Evolutionary conservation across 1,284 basidiomycete genomes (phyloP).

Genomic region (Agroathelia rolfsii): DNA sequence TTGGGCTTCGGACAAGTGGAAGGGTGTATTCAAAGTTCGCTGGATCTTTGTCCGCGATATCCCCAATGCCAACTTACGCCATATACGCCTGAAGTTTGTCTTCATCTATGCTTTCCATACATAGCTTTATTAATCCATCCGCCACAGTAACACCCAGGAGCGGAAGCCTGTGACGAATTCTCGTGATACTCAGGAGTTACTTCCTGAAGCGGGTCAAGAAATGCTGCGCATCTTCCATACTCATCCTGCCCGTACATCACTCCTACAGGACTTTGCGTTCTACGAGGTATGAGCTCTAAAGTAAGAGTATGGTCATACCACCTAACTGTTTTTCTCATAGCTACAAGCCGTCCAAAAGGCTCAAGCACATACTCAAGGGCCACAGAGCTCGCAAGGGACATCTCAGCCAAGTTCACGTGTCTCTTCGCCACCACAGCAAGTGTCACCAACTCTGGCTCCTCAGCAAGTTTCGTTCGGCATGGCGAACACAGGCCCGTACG

Average conservation of each 20-base stretch:
- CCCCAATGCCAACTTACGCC: slow-evolving; percentile 75
- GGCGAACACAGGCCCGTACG: slow-evolving; percentile 39
- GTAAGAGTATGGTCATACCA: slow-evolving; percentile 2
- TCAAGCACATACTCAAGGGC: slow-evolving; percentile 36
- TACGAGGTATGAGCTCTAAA: slow-evolving; percentile 61
- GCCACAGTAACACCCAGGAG: slow-evolving; percentile 85
- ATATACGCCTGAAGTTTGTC: slow-evolving; percentile 73
- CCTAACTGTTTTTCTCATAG: slow-evolving; percentile 27
- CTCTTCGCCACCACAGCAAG: too few relatives aligned
- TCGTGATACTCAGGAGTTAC: slow-evolving; percentile 84
- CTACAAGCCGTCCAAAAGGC: slow-evolving; percentile 73
- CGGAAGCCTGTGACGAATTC: slow-evolving; percentile 95
- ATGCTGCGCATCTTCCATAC: slow-evolving; percentile 91
- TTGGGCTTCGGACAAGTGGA: slow-evolving; percentile 98
- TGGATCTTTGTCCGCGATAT: slow-evolving; percentile 96
- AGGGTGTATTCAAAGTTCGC: slow-evolving; percentile 89
- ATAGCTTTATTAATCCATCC: slow-evolving; percentile 14
- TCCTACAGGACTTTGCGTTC: slow-evolving; percentile 90
- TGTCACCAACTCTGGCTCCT: too few relatives aligned
- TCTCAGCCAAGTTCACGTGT: slow-evolving; percentile 29
- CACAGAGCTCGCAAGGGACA: slow-evolving; percentile 27
- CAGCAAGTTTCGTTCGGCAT: slow-evolving; percentile 38
- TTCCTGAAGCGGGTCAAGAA: slow-evolving; percentile 89
- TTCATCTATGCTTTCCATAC: slow-evolving; percentile 5
- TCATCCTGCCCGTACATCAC: slow-evolving; percentile 82